A percentile compares a stretch with the other conserved stretches of the same genome.
Evolutionary conservation across 169 alveolate species (phyloP).

Genomic region (Cryptosporidium sp.): DNA sequence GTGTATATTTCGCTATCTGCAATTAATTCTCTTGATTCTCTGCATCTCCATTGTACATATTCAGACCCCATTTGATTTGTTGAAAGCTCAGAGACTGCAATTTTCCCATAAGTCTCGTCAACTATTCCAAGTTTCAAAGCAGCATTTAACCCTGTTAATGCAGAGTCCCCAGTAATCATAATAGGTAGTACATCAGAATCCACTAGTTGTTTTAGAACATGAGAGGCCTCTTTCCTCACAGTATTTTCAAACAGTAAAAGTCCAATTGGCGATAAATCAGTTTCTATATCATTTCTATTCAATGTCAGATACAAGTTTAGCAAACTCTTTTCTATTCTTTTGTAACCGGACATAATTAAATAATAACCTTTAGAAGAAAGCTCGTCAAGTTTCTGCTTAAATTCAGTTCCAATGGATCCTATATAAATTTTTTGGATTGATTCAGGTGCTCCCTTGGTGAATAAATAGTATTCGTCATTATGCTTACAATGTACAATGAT

Average conservation of each 20-base stretch:
- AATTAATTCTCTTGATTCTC: background rate
- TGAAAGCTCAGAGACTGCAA: constrained; percentile 41
- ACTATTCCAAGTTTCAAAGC: constrained; percentile 49
- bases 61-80: background rate
- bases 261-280: constrained; percentile 41
- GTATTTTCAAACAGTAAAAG: constrained; percentile 38
- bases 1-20: constrained; percentile 20
- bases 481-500: constrained; percentile 30
- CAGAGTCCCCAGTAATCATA: constrained; percentile 67
- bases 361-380: constrained; percentile 65
- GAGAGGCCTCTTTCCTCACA: constrained; percentile 38
- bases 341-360: constrained; percentile 22
- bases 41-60: constrained; percentile 47
- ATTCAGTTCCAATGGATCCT: background rate
- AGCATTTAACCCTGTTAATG: constrained; percentile 48
- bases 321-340: constrained; percentile 7
- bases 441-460: constrained; percentile 74
- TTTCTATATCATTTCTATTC: constrained; percentile 58
- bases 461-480: constrained; percentile 20
- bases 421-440: constrained; percentile 12
- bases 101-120: background rate
- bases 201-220: constrained; percentile 8
- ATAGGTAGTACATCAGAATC: constrained; percentile 47
- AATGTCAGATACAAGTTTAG: constrained; percentile 3
- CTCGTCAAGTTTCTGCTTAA: constrained; percentile 30